Percentiles rank a stretch among this genome's conserved stretches.
Conservation (phyloP, 192 early-diverging fungal species). For the Gaertneriomyces semiglobifer region DNA sequence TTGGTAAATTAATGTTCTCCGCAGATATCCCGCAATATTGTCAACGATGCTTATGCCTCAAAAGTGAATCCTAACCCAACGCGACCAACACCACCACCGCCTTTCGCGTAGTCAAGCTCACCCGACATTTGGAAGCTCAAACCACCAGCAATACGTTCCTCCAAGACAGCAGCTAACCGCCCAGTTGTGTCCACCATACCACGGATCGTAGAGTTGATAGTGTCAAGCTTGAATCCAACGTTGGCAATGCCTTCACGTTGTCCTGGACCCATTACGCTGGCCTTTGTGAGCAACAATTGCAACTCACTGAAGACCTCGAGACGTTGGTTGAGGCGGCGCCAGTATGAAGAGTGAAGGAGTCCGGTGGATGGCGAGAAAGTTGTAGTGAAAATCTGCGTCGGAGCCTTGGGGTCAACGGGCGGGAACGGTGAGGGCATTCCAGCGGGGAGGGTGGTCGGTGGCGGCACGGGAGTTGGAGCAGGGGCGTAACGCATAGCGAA, state of each 20-base stretch:
- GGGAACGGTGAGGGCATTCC: slow-evolving; percentile 51
- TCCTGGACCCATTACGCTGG: slow-evolving; percentile 47
- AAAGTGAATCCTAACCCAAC: slow-evolving; percentile 83
- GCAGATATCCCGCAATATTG: no score
- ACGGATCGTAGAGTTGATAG: slow-evolving; percentile 84
- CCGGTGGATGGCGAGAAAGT: slow-evolving; percentile 47
- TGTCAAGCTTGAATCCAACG: slow-evolving; percentile 97
- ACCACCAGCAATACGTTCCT: slow-evolving; percentile 93
- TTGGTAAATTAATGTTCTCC: no score
- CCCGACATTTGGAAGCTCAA: slow-evolving; percentile 65
- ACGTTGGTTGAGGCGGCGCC: slow-evolving; percentile 86
- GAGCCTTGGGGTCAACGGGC: slow-evolving; percentile 51
- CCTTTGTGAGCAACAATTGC: slow-evolving; percentile 67
- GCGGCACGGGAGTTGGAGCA: slow-evolving; percentile 44
- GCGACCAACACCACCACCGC: slow-evolving; percentile 42
- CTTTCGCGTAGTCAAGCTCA: slow-evolving; percentile 96
- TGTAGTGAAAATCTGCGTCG: slow-evolving; percentile 50
- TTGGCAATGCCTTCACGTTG: slow-evolving; percentile 87
- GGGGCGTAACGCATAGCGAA: slow-evolving; percentile 46
- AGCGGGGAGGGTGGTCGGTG: slow-evolving; percentile 52
- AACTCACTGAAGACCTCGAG: slow-evolving; percentile 91
- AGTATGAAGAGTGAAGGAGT: slow-evolving; percentile 78
- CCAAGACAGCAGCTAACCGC: slow-evolving; percentile 79
- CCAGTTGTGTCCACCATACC: slow-evolving; percentile 91
- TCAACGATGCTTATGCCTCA: slow-evolving; percentile 58